These are phyloP conservation scores for Tylopilus intermedius DNA, from an alignment of 768 basidiomycete genomes.

Conservation along the genomic window DNA sequence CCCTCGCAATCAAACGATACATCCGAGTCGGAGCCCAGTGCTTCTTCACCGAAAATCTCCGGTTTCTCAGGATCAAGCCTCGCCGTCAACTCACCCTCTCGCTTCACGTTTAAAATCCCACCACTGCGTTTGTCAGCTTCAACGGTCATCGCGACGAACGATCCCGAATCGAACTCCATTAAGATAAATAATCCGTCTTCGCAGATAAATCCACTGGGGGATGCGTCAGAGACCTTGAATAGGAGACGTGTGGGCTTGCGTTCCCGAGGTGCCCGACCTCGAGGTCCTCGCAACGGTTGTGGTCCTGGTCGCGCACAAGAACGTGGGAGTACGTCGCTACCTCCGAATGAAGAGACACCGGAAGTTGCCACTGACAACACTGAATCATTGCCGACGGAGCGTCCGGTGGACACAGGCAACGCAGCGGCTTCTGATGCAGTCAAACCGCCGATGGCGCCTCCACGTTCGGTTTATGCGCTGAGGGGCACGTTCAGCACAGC, in stretches of 20 bases:
- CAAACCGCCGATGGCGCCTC: not conserved
- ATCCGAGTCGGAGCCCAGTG: not conserved
- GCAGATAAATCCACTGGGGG: not conserved
- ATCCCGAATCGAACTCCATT: not conserved
- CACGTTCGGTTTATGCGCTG: not conserved
- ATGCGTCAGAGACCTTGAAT: not conserved
- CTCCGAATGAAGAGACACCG: not conserved
- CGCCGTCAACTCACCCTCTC: not conserved
- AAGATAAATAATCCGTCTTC: not conserved
- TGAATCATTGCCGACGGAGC: no score
- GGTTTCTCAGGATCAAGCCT: not conserved
- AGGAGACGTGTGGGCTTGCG: not conserved
- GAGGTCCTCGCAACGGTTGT: not conserved
- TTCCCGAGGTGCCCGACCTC: not conserved
- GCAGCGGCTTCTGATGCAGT: not conserved
- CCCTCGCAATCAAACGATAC: not conserved
- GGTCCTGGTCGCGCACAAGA: not conserved
- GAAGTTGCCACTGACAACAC: not conserved
- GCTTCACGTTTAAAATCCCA: constrained; percentile 6
- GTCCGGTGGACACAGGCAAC: not conserved
- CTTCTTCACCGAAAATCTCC: not conserved
- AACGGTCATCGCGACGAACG: not conserved
- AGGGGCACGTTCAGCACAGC: not conserved
- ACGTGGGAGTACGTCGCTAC: not conserved
- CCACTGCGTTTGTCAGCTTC: not conserved